Percentiles rank a stretch among this genome's conserved stretches.
phyloP scores from a whole-genome alignment of 805 yeast species.

The Candida golubevii region DNA sequence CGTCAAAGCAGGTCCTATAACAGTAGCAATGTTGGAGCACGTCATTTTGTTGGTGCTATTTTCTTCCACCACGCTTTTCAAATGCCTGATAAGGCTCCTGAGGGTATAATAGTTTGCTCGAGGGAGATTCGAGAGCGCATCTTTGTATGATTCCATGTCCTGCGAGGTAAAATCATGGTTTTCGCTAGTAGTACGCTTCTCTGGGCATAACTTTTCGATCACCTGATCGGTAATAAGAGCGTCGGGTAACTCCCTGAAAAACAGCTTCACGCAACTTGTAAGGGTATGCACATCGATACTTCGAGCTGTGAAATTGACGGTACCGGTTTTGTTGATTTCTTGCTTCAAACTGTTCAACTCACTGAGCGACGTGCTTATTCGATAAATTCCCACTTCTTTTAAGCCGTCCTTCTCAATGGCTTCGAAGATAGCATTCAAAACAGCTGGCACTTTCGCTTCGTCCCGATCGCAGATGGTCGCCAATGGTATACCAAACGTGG shows the following conservation, averaged over 20 bases:
- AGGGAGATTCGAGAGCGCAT: slow-evolving; percentile 49
- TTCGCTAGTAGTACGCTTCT: slow-evolving; percentile 24
- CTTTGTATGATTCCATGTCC: slow-evolving; percentile 19
- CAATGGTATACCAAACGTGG: slow-evolving; percentile 85
- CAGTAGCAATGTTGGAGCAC: slow-evolving; percentile 85
- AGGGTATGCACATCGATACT: slow-evolving; percentile 76
- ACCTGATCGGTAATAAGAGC: slow-evolving; percentile 66
- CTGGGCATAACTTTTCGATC: slow-evolving; percentile 52
- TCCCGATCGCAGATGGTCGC: slow-evolving; percentile 73
- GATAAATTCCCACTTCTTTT: slow-evolving; percentile 86
- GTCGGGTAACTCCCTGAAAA: slow-evolving; percentile 81
- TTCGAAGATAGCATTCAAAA: slow-evolving; percentile 60
- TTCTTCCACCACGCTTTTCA: slow-evolving; percentile 62
- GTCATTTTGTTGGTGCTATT: slow-evolving; percentile 79
- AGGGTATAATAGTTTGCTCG: slow-evolving; percentile 62
- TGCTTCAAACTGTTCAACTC: slow-evolving; percentile 42
- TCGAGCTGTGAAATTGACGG: slow-evolving; percentile 46
- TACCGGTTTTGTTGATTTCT: slow-evolving; percentile 45
- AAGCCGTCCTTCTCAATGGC: slow-evolving; percentile 85
- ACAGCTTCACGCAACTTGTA: slow-evolving; percentile 83
- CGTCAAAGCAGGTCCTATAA: slow-evolving; percentile 63
- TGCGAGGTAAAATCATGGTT: background rate
- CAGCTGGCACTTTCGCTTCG: slow-evolving; percentile 53
- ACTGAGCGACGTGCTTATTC: slow-evolving; percentile 55
- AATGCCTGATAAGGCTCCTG: slow-evolving; percentile 63